Conservation (phyloP, 805 yeast species). For the Myxozyma mucilagina region DNA sequence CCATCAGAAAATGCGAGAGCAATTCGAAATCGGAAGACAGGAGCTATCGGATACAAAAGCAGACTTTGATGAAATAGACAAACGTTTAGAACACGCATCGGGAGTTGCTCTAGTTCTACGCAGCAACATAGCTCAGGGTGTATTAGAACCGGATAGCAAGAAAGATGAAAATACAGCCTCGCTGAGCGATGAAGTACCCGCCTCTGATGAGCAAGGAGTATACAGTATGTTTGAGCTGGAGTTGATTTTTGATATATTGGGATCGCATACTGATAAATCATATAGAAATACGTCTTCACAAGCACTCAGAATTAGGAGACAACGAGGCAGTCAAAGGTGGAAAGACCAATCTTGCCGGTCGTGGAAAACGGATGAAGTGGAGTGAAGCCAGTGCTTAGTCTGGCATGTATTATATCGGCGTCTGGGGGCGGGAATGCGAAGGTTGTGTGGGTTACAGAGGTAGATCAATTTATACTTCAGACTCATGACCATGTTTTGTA, state of each 20-base stretch:
- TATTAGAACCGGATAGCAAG: constrained; percentile 43
- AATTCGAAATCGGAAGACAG: constrained; percentile 45
- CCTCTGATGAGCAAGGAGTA: constrained; percentile 2
- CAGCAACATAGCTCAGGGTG: constrained; percentile 85
- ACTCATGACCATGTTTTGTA: not conserved
- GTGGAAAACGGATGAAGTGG: constrained; percentile 18
- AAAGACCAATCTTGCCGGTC: constrained; percentile 27
- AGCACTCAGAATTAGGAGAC: constrained; percentile 85
- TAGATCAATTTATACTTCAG: not conserved
- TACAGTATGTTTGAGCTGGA: constrained; percentile 23
- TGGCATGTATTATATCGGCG: not conserved
- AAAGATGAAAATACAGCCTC: constrained; percentile 30
- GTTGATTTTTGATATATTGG: not conserved
- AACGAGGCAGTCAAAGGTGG: constrained; percentile 66
- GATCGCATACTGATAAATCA: not conserved
- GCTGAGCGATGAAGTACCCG: constrained; percentile 1
- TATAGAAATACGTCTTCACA: constrained; percentile 64
- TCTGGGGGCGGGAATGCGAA: not conserved
- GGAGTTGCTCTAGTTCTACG: constrained; percentile 71
- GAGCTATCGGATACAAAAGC: constrained; percentile 9
- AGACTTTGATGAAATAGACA: constrained; percentile 47
- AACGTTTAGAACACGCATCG: constrained; percentile 57
- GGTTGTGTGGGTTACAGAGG: not conserved
- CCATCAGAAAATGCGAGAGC: constrained; percentile 57
- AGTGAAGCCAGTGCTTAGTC: constrained; percentile 2